A percentile compares a stretch with the other conserved stretches of the same genome.
phyloP scores from a whole-genome alignment of 768 basidiomycete genomes.

The Mycena amicta region DNA sequence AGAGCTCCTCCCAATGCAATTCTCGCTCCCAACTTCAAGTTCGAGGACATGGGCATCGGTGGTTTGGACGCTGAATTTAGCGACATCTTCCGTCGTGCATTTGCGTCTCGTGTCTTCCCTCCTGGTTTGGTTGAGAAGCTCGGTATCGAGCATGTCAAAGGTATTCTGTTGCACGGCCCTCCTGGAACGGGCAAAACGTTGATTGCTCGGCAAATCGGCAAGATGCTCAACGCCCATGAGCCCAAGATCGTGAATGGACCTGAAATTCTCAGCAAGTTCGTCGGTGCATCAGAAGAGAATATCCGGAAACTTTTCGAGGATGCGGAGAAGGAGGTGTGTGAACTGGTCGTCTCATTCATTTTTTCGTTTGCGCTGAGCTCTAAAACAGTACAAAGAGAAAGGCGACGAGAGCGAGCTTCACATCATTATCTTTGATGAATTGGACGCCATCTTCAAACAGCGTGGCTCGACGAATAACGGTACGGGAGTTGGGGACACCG shows the following conservation, averaged over 20 bases:
- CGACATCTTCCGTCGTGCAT: conserved; percentile 97
- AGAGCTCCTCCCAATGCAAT: conserved; percentile 94
- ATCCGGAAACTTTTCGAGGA: conserved; percentile 97
- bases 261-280: conserved; percentile 95
- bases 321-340: conserved; percentile 90
- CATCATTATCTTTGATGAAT: conserved; percentile 99
- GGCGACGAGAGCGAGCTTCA: conserved; percentile 96
- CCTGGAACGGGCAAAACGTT: conserved; percentile 99
- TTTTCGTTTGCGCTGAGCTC: background rate
- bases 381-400: conserved; percentile 87
- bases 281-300: conserved; percentile 97
- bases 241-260: conserved; percentile 99
- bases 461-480: conserved; percentile 90
- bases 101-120: conserved; percentile 98
- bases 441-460: conserved; percentile 98
- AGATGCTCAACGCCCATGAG: conserved; percentile 97
- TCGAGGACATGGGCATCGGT: conserved; percentile 99
- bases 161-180: conserved; percentile 93
- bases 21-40: conserved; percentile 97
- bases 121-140: conserved; percentile 95
- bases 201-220: conserved; percentile 97
- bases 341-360: background rate
- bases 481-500: conserved; percentile 97
- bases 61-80: conserved; percentile 94
- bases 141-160: conserved; percentile 98